Base-by-base conservation (phyloP, 2,329 filamentous ascomycete genomes). In the Colletotrichum scovillei region DNA sequence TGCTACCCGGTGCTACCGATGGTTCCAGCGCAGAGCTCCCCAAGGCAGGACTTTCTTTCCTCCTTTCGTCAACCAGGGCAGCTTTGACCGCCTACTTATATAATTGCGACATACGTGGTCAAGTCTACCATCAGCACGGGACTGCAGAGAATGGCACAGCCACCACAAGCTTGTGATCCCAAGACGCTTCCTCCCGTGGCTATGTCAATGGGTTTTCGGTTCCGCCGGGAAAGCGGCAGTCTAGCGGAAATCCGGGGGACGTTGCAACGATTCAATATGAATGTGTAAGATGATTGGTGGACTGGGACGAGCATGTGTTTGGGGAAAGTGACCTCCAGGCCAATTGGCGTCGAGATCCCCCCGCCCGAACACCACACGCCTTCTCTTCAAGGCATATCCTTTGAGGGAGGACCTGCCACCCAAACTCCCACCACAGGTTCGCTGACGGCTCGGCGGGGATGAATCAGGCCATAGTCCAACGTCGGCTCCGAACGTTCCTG, bases 251-350 rank as follows among this genome's bases (percentile, higher is more conserved):
- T 38, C 57, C 22, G 49, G 35, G 65, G 64, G 42, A 9, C 19
- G 49, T 68, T 57, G 42, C 26, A 52, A 64, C 22, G 55, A 14
- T 46, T 24, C 55, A 42, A 55, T 69, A 24, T 38, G 14, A 35
- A 57, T 60, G 53, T 71, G 49, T 66, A 52, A 62, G 46, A 70
- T 73, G 71, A 73, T 70, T 73, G 71, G 59, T 73, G 71, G 67
- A 71, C 62, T 24, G n/a, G 28, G 2, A 53, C 26, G 32, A 11
- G 9, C 14, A 32, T 5, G 19, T 32, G 49, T 63, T 35, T 8
- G 28, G 56, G 49, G 49, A 22, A 26, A 38, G 14, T 19, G 19
- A 57, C 62, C 28, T 62, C 28, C 32, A 62, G 30, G 56, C 71
- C 56, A 66, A 66, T 62, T 24, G 56, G 46, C 71, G 24, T 6